Evolutionary conservation across 352 stramenopile species (phyloP).

Genomic region (Globisporangium alternatum): DNA sequence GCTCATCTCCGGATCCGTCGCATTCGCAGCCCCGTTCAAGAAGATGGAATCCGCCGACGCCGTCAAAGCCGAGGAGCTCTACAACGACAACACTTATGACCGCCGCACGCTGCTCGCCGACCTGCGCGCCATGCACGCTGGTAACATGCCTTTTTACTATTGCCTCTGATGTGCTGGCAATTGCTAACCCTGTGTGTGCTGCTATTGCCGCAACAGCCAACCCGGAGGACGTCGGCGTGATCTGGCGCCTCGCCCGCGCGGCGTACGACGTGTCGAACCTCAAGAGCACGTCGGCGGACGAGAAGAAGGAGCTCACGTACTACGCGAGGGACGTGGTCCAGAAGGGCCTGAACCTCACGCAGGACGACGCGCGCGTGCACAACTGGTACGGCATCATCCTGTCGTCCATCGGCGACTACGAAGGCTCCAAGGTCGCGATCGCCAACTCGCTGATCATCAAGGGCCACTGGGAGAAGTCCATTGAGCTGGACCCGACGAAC

Average conservation of each 20-base stretch:
- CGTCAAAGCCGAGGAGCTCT: conserved; percentile 75
- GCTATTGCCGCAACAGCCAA: conserved; percentile 17
- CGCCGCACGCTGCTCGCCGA: conserved; percentile 62
- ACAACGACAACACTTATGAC: conserved; percentile 72
- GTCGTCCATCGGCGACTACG: conserved; percentile 81
- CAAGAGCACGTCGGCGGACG: conserved; percentile 44
- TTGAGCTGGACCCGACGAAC: conserved; percentile 70
- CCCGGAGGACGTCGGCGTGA: conserved; percentile 53
- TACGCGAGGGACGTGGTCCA: conserved; percentile 61
- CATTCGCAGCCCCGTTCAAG: conserved; percentile 22
- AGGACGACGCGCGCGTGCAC: conserved; percentile 67
- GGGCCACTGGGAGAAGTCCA: conserved; percentile 73
- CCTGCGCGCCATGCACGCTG: conserved; percentile 55
- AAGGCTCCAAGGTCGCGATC: conserved; percentile 83
- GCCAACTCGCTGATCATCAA: conserved; percentile 84
- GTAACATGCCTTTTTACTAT: conserved; percentile 13
- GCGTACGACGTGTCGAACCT: conserved; percentile 67
- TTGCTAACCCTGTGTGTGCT: neutral
- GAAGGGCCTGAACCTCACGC: conserved; percentile 43
- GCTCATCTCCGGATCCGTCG: conserved; percentile 10
- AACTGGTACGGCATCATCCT: conserved; percentile 87
- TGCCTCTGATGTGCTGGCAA: neutral
- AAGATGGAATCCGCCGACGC: conserved; percentile 61
- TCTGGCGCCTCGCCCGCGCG: conserved; percentile 62
- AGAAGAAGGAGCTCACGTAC: conserved; percentile 79